A percentile compares a stretch with the other conserved stretches of the same genome.
phyloP scores from a whole-genome alignment of 2,329 filamentous ascomycete genomes.

The Rhinocladiella mackenziei region DNA sequence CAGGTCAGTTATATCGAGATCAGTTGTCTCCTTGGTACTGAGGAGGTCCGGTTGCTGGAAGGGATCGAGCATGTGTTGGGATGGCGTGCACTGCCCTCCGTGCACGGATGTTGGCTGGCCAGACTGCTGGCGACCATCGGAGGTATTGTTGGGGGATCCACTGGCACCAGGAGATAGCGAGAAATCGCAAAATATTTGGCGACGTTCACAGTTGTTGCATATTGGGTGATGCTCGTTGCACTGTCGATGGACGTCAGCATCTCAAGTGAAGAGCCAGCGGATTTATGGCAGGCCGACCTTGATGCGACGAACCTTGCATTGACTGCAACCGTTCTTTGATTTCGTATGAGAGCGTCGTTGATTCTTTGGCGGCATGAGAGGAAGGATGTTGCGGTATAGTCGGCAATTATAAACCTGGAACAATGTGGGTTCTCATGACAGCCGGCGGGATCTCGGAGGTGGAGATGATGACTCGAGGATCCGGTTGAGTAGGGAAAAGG shows the following conservation, averaged over 20 bases:
- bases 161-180: constrained; percentile 18
- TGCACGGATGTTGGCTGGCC: constrained; percentile 9
- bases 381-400: not conserved
- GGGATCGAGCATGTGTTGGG: constrained; percentile 18
- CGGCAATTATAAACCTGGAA: not conserved
- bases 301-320: constrained; percentile 40
- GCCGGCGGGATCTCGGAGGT: not conserved
- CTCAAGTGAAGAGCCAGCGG: not conserved
- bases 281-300: constrained; percentile 32
- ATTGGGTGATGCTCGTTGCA: constrained; percentile 38
- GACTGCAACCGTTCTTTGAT: constrained; percentile 39
- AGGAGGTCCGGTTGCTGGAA: constrained; percentile 27
- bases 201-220: constrained; percentile 38
- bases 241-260: constrained; percentile 26
- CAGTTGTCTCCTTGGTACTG: constrained; percentile 28
- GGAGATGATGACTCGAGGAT: too few species aligned
- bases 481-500: too few species aligned
- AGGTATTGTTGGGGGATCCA: constrained; percentile 16
- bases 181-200: constrained; percentile 38
- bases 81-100: constrained; percentile 11
- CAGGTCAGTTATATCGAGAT: constrained; percentile 36
- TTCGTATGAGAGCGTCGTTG: constrained; percentile 36
- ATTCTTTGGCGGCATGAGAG: constrained; percentile 29
- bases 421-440: constrained; percentile 9
- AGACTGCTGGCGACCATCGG: constrained; percentile 9